These are phyloP conservation scores for Ananas comosus DNA, from an alignment of 176 grass and related monocot species.

Conservation along the genomic window DNA sequence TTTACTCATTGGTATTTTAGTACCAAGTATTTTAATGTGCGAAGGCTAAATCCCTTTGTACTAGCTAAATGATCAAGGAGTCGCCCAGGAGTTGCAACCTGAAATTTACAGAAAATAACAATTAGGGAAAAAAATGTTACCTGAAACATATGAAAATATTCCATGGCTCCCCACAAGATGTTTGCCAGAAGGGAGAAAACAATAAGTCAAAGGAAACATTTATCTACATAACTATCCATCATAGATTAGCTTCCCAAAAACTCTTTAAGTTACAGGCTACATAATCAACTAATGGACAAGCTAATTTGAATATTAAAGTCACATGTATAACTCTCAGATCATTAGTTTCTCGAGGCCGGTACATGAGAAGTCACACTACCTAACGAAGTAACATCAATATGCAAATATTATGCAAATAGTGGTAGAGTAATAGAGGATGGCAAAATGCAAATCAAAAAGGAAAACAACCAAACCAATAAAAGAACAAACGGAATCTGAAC, in stretches of 20 bases:
- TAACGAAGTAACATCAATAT: too few species aligned
- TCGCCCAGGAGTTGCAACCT: constrained; percentile 76
- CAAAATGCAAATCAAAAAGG: too few species aligned
- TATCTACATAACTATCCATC: neutral
- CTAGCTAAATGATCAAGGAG: constrained; percentile 76
- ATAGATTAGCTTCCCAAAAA: neutral
- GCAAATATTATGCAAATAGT: too few species aligned
- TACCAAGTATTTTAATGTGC: constrained; percentile 83
- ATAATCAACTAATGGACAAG: neutral
- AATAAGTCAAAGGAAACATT: neutral
- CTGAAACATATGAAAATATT: neutral
- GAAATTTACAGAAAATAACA: constrained; percentile 23
- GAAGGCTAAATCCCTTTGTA: constrained; percentile 85
- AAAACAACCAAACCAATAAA: too few species aligned
- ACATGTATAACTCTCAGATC: too few species aligned
- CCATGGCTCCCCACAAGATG: neutral
- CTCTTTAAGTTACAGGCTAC: neutral
- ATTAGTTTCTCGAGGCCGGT: too few species aligned
- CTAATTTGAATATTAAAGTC: neutral
- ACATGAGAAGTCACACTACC: too few species aligned
- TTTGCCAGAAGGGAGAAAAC: neutral
- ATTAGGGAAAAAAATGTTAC: neutral
- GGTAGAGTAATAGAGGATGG: too few species aligned
- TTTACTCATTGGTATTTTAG: neutral
- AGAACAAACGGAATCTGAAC: too few species aligned